These are phyloP conservation scores for Blastobotrys muscicola DNA, from an alignment of 805 yeast genomes.

Conservation along the genomic window DNA sequence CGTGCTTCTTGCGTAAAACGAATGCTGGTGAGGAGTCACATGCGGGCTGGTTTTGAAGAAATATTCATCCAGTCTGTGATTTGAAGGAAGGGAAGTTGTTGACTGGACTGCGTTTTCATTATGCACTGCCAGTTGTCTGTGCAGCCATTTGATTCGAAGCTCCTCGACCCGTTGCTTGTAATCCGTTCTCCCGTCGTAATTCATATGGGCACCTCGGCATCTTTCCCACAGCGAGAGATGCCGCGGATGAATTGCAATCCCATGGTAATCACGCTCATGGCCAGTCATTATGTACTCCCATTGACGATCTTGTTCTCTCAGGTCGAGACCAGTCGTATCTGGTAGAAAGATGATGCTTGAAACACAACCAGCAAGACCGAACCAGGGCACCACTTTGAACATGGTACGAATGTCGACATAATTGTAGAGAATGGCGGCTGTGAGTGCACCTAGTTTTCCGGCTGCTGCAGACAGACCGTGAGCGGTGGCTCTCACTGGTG, in stretches of 20 bases:
- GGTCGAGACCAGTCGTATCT: constrained; percentile 31
- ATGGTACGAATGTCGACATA: constrained; percentile 26
- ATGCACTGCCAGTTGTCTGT: constrained; percentile 17
- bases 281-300: constrained; percentile 29
- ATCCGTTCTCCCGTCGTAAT: constrained; percentile 30
- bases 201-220: constrained; percentile 25
- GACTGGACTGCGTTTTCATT: constrained; percentile 10
- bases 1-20: too few species aligned
- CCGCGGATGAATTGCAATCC: constrained; percentile 29
- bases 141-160: constrained; percentile 30
- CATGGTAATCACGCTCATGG: constrained; percentile 30
- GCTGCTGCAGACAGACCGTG: constrained; percentile 58
- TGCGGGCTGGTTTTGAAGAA: too few species aligned
- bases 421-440: constrained; percentile 36
- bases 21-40: too few species aligned
- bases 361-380: constrained; percentile 30
- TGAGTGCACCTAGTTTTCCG: constrained; percentile 57
- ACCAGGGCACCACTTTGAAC: constrained; percentile 32
- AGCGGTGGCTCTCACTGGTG: constrained; percentile 55
- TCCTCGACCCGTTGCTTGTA: constrained; percentile 31
- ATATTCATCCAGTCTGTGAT: too few species aligned
- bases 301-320: constrained; percentile 30
- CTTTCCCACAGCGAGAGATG: constrained; percentile 31
- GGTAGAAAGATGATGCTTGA: constrained; percentile 28
- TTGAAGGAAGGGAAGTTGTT: too few species aligned